Percentiles rank a stretch among this genome's conserved stretches.
Evolutionary conservation across 1,139 yeast genomes (phyloP).

Genomic region (Sugiyamaella neomexicana): DNA sequence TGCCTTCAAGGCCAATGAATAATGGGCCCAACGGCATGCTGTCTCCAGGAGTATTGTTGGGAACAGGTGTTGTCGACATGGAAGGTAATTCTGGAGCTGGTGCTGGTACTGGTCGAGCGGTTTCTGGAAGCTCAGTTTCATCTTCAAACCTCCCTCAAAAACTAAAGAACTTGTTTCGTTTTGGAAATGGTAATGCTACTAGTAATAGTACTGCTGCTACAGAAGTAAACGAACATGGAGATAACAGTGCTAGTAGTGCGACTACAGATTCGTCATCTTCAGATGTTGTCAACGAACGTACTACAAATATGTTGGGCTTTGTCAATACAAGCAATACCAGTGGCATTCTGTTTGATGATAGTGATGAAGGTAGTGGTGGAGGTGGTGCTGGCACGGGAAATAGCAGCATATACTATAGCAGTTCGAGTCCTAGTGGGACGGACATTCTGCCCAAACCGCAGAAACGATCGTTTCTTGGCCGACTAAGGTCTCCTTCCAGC

Average conservation of each 20-base stretch:
- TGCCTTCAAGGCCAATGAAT: constrained; percentile 22
- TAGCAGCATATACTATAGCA: constrained; percentile 6
- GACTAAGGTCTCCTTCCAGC: constrained; percentile 46
- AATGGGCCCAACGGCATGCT: not conserved
- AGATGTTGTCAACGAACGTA: too few species aligned
- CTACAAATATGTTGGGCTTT: too few species aligned
- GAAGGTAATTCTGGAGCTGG: not conserved
- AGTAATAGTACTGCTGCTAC: too few species aligned
- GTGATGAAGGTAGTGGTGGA: constrained; percentile 4
- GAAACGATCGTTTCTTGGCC: constrained; percentile 33
- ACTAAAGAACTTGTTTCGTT: constrained; percentile 36
- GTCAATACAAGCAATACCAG: not conserved
- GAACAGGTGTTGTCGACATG: not conserved
- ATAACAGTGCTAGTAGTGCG: too few species aligned
- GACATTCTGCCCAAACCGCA: constrained; percentile 17
- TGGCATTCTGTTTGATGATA: constrained; percentile 2
- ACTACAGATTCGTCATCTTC: too few species aligned
- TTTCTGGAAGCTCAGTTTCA: constrained; percentile 5
- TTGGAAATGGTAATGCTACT: constrained; percentile 15
- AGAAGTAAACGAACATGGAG: too few species aligned
- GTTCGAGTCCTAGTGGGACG: constrained; percentile 11
- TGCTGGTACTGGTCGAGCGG: constrained; percentile 4
- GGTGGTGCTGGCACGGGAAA: constrained; percentile 4
- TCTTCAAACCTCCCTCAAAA: constrained; percentile 27
- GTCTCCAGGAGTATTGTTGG: not conserved